Evolutionary conservation across 1,284 basidiomycete genomes (phyloP).

Genomic region (Ganoderma lucidum): DNA sequence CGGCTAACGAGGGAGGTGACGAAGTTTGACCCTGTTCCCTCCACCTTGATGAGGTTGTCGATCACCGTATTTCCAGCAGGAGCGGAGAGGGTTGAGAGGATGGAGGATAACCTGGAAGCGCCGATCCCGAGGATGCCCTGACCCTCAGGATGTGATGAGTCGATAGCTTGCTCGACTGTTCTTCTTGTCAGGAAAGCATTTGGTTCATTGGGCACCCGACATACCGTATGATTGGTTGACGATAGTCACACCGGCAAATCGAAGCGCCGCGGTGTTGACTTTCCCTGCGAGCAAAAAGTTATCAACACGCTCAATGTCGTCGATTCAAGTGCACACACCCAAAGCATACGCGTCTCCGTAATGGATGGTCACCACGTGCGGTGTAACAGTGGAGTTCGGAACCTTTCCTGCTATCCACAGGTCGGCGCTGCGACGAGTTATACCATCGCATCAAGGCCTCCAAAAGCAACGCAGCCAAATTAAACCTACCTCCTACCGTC

Average conservation of each 20-base stretch:
- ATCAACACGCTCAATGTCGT: neutral
- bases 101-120: slow-evolving; percentile 43
- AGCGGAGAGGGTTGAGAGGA: slow-evolving; percentile 36
- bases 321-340: slow-evolving; percentile 43
- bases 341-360: slow-evolving; percentile 58
- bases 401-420: slow-evolving; percentile 64
- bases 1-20: slow-evolving; percentile 55
- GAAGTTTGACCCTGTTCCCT: slow-evolving; percentile 47
- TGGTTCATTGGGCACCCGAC: slow-evolving; percentile 33
- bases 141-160: slow-evolving; percentile 34
- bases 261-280: slow-evolving; percentile 58
- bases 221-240: slow-evolving; percentile 67
- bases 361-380: slow-evolving; percentile 46
- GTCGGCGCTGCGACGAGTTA: slow-evolving; percentile 51
- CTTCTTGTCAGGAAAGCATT: neutral
- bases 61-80: slow-evolving; percentile 55
- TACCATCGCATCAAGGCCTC: neutral
- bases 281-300: slow-evolving; percentile 45
- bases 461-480: neutral
- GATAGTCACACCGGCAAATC: slow-evolving; percentile 61
- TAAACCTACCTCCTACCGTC: slow-evolving; percentile 70
- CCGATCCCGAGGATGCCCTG: slow-evolving; percentile 49
- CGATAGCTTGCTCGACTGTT: slow-evolving; percentile 36
- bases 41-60: slow-evolving; percentile 55
- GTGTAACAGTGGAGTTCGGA: slow-evolving; percentile 38